phyloP scores from a whole-genome alignment of 768 basidiomycete species.

The Phanerochaete sordida region DNA sequence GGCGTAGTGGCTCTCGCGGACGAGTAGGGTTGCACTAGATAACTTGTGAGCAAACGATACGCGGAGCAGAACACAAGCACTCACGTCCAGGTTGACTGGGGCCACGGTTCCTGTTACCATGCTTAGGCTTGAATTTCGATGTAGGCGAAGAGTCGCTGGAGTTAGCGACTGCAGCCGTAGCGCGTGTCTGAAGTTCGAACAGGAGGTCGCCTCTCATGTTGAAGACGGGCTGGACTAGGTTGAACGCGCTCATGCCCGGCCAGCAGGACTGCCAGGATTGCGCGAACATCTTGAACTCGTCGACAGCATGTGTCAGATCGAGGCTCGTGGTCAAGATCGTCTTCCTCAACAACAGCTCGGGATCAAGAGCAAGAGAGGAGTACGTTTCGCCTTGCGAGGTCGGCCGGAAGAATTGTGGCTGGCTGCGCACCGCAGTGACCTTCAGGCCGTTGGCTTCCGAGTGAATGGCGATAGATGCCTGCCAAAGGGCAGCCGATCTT shows the following conservation, averaged over 20 bases:
- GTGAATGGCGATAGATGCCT: slow-evolving; percentile 17
- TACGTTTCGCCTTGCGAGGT: not conserved
- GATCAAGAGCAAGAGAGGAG: slow-evolving; percentile 14
- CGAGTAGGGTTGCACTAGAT: not conserved
- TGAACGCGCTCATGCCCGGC: slow-evolving; percentile 20
- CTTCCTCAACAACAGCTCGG: slow-evolving; percentile 15
- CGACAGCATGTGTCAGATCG: slow-evolving; percentile 20
- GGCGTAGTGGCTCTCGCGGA: not conserved
- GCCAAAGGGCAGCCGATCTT: slow-evolving; percentile 21
- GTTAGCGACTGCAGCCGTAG: not conserved
- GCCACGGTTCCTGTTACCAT: not conserved
- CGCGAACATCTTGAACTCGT: slow-evolving; percentile 24
- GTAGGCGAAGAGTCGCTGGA: not conserved
- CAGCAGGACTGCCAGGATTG: slow-evolving; percentile 26
- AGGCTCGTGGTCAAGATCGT: slow-evolving; percentile 19
- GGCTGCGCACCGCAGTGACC: slow-evolving; percentile 8
- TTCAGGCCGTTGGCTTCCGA: slow-evolving; percentile 20
- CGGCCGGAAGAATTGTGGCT: slow-evolving; percentile 9
- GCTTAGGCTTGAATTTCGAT: not conserved
- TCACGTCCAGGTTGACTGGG: not conserved
- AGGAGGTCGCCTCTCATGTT: slow-evolving; percentile 28
- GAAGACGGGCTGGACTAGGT: slow-evolving; percentile 28
- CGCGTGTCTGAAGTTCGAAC: slow-evolving; percentile 23
- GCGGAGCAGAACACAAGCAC: not conserved
- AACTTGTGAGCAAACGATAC: too few relatives aligned